A percentile compares a stretch with the other conserved stretches of the same genome.
Evolutionary conservation across 2,329 filamentous ascomycete species (phyloP).

Genomic region (Clonostachys rhizophaga): DNA sequence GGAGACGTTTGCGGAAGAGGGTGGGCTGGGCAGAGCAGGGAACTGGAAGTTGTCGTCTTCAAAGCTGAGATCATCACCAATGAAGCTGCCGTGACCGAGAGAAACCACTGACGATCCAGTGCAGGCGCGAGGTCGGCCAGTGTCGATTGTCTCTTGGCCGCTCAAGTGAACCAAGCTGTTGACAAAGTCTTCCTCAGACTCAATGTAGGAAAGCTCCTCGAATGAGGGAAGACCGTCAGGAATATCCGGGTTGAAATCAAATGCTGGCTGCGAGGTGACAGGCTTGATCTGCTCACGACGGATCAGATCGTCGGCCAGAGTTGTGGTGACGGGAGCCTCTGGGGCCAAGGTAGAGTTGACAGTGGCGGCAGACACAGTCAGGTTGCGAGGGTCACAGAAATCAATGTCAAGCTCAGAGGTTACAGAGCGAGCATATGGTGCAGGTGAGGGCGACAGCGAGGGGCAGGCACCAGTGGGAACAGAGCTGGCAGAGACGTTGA

Average conservation of each 20-base stretch:
- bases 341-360: slow-evolving; percentile 43
- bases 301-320: slow-evolving; percentile 51
- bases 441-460: slow-evolving; percentile 82
- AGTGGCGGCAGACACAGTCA: slow-evolving; percentile 62
- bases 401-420: slow-evolving; percentile 69
- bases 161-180: slow-evolving; percentile 67
- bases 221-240: slow-evolving; percentile 66
- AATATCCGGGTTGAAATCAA: slow-evolving; percentile 47
- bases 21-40: slow-evolving; percentile 58
- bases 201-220: slow-evolving; percentile 83
- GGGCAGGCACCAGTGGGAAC: slow-evolving; percentile 75
- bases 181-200: slow-evolving; percentile 82
- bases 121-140: slow-evolving; percentile 65
- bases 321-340: slow-evolving; percentile 63
- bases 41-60: slow-evolving; percentile 63
- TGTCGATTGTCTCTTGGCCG: slow-evolving; percentile 41
- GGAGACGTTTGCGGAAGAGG: slow-evolving; percentile 23
- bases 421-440: slow-evolving; percentile 68
- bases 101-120: slow-evolving; percentile 65
- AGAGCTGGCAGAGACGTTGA: slow-evolving; percentile 62
- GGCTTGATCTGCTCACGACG: slow-evolving; percentile 38
- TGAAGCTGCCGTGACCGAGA: slow-evolving; percentile 72
- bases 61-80: slow-evolving; percentile 71
- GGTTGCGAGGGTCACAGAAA: slow-evolving; percentile 87
- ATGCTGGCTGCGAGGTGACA: slow-evolving; percentile 24